phyloP scores from a whole-genome alignment of 164 flowering plant genomes.

The Aristolochia contorta region DNA sequence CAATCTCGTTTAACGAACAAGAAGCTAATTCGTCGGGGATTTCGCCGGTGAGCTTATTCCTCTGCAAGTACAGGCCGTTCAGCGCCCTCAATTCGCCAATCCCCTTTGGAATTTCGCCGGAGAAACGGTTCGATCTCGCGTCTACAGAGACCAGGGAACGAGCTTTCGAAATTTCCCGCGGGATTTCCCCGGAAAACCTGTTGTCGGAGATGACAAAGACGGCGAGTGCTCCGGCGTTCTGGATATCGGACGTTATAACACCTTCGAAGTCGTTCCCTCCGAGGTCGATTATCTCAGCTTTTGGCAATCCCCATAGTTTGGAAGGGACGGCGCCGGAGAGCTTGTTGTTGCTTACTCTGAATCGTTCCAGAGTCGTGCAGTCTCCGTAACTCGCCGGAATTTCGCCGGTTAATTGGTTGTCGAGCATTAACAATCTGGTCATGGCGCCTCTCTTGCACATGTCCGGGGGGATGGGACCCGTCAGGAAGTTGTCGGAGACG shows the following conservation, averaged over 20 bases:
- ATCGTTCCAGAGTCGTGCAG: constrained; percentile 39
- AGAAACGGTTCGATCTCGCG: constrained; percentile 38
- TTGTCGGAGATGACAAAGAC: constrained; percentile 24
- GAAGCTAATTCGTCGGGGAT: constrained; percentile 48
- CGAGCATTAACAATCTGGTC: constrained; percentile 46
- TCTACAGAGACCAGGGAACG: constrained; percentile 26
- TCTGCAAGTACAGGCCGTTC: constrained; percentile 26
- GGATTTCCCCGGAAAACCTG: constrained; percentile 48
- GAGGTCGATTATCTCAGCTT: constrained; percentile 31
- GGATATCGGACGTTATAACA: constrained; percentile 40
- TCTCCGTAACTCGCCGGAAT: constrained; percentile 58
- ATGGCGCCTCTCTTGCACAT: constrained; percentile 85
- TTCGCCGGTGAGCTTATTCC: constrained; percentile 41
- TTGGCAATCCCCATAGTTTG: constrained; percentile 72
- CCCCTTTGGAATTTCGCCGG: constrained; percentile 39
- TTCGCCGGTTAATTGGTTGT: constrained; percentile 58
- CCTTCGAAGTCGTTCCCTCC: constrained; percentile 41
- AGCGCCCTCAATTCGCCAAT: constrained; percentile 44
- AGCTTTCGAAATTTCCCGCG: constrained; percentile 44
- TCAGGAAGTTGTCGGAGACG: constrained; percentile 54
- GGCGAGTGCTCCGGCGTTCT: constrained; percentile 24
- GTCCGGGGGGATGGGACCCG: constrained; percentile 80
- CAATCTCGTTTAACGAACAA: constrained; percentile 42
- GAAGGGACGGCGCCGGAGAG: constrained; percentile 64
- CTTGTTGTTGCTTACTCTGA: constrained; percentile 55